Evolutionary conservation across 2,329 filamentous ascomycete species (phyloP).

Genomic region (Rasamsonia emersonii): DNA sequence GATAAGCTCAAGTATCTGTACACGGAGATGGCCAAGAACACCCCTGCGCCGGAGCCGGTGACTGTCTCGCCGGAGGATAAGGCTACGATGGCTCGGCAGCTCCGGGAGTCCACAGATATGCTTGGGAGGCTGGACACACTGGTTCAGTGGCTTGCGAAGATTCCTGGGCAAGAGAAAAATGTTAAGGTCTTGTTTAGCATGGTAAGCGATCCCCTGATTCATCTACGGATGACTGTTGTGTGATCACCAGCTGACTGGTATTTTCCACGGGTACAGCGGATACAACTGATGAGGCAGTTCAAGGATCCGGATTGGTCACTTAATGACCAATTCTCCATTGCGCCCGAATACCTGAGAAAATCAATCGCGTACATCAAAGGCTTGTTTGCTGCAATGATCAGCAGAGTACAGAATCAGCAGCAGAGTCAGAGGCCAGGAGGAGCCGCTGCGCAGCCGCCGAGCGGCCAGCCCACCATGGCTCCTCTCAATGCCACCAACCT

Average conservation of each 20-base stretch:
- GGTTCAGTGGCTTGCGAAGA: constrained; percentile 30
- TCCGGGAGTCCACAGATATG: constrained; percentile 34
- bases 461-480: constrained; percentile 20
- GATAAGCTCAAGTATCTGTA: constrained; percentile 32
- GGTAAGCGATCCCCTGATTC: constrained; percentile 17
- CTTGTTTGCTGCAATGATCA: constrained; percentile 33
- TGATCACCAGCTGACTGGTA: neutral
- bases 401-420: constrained; percentile 22
- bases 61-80: constrained; percentile 31
- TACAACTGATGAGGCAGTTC: constrained; percentile 39
- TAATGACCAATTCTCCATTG: constrained; percentile 38
- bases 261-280: constrained; percentile 26
- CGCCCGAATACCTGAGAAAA: constrained; percentile 28
- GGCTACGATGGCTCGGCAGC: constrained; percentile 28
- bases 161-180: constrained; percentile 32
- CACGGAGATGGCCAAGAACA: constrained; percentile 26
- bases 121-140: constrained; percentile 35
- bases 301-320: constrained; percentile 33
- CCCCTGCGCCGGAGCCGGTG: constrained; percentile 22
- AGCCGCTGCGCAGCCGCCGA: constrained; percentile 12
- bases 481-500: constrained; percentile 39
- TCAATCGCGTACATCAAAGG: constrained; percentile 31
- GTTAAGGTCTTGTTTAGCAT: constrained; percentile 29
- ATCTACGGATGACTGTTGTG: constrained; percentile 1
- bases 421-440: constrained; percentile 17